phyloP scores from a whole-genome alignment of 805 yeast genomes.

The Lipomyces starkeyi region DNA sequence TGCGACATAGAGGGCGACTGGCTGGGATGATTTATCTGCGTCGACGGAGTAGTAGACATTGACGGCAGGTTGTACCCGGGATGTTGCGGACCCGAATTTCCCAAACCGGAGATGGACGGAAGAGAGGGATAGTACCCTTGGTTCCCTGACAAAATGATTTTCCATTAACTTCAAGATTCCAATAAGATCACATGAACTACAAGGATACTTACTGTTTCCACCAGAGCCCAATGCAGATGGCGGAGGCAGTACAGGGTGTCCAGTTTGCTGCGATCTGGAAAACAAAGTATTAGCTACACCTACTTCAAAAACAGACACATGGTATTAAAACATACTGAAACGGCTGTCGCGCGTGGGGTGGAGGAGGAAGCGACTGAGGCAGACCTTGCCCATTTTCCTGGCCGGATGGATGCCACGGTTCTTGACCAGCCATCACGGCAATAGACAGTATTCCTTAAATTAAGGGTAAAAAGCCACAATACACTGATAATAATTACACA shows the following conservation, averaged over 20 bases:
- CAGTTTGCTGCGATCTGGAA: constrained; percentile 39
- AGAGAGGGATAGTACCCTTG: constrained; percentile 42
- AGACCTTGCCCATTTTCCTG: constrained; percentile 33
- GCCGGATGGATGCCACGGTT: constrained; percentile 36
- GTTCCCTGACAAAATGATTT: constrained; percentile 21
- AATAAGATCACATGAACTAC: background rate
- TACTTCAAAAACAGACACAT: background rate
- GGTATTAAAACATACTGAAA: constrained; percentile 39
- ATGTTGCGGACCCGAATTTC: constrained; percentile 35
- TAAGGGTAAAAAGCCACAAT: background rate
- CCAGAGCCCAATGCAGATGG: constrained; percentile 42
- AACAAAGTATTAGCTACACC: constrained; percentile 1
- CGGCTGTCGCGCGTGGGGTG: constrained; percentile 42
- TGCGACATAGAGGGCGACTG: constrained; percentile 35
- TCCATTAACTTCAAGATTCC: background rate
- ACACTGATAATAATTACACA: background rate
- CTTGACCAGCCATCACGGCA: constrained; percentile 27
- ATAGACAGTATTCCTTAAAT: background rate
- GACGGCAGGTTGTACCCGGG: constrained; percentile 35
- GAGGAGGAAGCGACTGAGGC: constrained; percentile 33
- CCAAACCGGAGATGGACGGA: constrained; percentile 44
- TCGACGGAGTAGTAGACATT: constrained; percentile 42
- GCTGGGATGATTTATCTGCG: constrained; percentile 40
- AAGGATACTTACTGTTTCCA: constrained; percentile 23
- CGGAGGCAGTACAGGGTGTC: constrained; percentile 48